Base-by-base conservation (phyloP, 139 green algal genomes). In the Diplosphaera chodatii region DNA sequence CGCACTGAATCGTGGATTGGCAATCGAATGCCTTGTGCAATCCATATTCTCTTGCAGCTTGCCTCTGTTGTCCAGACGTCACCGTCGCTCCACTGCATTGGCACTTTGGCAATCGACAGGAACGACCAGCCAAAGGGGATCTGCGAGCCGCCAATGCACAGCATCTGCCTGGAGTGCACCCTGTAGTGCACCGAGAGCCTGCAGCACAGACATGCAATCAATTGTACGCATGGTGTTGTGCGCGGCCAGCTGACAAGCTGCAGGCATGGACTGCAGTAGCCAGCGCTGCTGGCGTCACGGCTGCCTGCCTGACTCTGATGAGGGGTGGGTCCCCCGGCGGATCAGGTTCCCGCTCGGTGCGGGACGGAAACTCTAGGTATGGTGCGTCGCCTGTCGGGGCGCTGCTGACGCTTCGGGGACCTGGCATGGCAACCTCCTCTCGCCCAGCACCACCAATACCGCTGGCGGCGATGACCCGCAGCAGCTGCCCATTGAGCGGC, bases 121-220 rank as follows among this genome's bases (percentile, higher is more conserved):
- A 97, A 97, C 1, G 87, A 94, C 92, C 92, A 97, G 23, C 92
- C 91, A 65, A 95, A 85, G 0, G 90, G 90, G 41, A 93, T 89
- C 27, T 87, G 81, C 21, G 83, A 91, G 28, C 86, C 82, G 4
- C 90, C 92, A 29, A 97, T 89, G 78, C 90, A 96, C 29, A 97
- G 78, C 82, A 97, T 95, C 80, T 97, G 92, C 28, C 90, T 78
- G 69, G 80, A 90, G 85, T 96, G 92, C 37, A 92, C 90, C 13
- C 91, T 77, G 80, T 92, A 96, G 68, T 90, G 78, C 13, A 96
- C 89, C 31, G 75, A 84, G 4, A 96, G 79, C 41, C 86, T 59
- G 48, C 48, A 59, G 48, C 48, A 59, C 37, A 48, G 37, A n/a
- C n/a, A n/a, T n/a, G n/a, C n/a, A n/a, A n/a, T n/a, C n/a, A n/a